Conservation (phyloP, 2,329 filamentous ascomycete genomes). For the Periconia digitata region DNA sequence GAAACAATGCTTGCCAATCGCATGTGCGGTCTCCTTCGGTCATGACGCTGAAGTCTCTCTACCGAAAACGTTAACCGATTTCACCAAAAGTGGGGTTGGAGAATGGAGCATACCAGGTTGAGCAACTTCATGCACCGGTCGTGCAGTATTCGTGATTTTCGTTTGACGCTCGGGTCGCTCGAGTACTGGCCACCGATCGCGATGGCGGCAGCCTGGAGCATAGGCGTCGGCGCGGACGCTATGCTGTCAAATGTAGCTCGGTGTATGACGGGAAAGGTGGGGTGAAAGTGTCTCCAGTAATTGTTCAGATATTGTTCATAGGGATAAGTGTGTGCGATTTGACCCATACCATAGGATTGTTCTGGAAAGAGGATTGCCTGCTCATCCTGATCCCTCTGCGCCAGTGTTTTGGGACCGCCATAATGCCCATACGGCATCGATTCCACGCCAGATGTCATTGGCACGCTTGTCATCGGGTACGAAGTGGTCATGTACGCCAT, state of each 20-base stretch:
- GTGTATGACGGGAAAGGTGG: slow-evolving; percentile 48
- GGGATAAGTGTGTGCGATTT: slow-evolving; percentile 31
- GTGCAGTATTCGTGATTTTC: slow-evolving; percentile 43
- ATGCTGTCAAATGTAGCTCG: slow-evolving; percentile 41
- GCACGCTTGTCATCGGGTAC: slow-evolving; percentile 28
- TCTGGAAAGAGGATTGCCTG: slow-evolving; percentile 37
- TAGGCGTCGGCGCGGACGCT: slow-evolving; percentile 36
- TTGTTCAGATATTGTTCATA: slow-evolving; percentile 46
- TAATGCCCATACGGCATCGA: slow-evolving; percentile 27
- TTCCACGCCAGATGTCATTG: slow-evolving; percentile 20
- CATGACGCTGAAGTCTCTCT: slow-evolving; percentile 31
- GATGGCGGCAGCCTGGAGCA: slow-evolving; percentile 49
- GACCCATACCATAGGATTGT: slow-evolving; percentile 42
- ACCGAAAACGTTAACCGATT: slow-evolving; percentile 16
- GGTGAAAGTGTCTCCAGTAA: slow-evolving; percentile 51
- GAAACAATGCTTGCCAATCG: slow-evolving; percentile 48
- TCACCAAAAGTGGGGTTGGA: not conserved
- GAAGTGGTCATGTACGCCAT: slow-evolving; percentile 27
- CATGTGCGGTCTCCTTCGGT: slow-evolving; percentile 35
- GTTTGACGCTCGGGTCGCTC: slow-evolving; percentile 34
- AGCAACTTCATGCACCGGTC: slow-evolving; percentile 46
- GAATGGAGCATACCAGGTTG: slow-evolving; percentile 29
- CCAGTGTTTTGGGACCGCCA: slow-evolving; percentile 34
- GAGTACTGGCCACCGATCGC: slow-evolving; percentile 47
- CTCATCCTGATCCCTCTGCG: slow-evolving; percentile 42